A percentile compares a stretch with the other conserved stretches of the same genome.
Conservation (phyloP, 2,329 filamentous ascomycete genomes). For the Orbilia brochopaga region DNA sequence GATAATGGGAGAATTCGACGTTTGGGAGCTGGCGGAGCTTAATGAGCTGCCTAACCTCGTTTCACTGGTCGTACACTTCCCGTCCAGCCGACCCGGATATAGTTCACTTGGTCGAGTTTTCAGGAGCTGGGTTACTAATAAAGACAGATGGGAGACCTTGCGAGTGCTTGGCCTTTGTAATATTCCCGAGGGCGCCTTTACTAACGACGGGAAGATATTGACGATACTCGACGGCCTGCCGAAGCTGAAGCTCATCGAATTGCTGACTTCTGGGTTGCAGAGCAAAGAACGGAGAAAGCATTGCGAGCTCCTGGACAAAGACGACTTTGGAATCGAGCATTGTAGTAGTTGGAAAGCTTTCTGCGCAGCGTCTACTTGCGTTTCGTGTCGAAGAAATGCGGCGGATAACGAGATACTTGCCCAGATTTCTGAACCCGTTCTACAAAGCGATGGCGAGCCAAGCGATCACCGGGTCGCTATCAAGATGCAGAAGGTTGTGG, state of each 20-base stretch:
- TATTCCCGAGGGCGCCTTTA: conserved; percentile 3
- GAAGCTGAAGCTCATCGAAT: conserved; percentile 22
- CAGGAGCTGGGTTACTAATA: conserved; percentile 44
- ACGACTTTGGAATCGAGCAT: conserved; percentile 12
- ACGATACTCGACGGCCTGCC: conserved; percentile 11
- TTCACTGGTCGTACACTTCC: conserved; percentile 24
- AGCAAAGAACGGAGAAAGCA: neutral
- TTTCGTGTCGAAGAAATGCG: conserved; percentile 8
- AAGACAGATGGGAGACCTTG: conserved; percentile 21
- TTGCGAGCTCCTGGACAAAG: conserved; percentile 6
- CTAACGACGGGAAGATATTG: conserved; percentile 10
- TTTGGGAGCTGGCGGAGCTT: conserved; percentile 39
- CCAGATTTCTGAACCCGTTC: neutral
- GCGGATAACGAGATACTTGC: conserved; percentile 12
- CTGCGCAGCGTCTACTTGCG: conserved; percentile 13
- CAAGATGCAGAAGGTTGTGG: conserved; percentile 19
- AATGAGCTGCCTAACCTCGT: conserved; percentile 28
- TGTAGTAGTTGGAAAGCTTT: conserved; percentile 14
- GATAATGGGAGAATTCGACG: conserved; percentile 24
- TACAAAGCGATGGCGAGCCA: neutral
- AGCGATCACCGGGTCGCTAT: neutral
- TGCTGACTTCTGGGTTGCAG: conserved; percentile 9
- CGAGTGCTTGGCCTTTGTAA: conserved; percentile 19
- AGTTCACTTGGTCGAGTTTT: conserved; percentile 31
- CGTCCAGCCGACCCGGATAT: neutral